Conservation (phyloP, 441 rosid species). For the Arabidopsis hybrid region DNA sequence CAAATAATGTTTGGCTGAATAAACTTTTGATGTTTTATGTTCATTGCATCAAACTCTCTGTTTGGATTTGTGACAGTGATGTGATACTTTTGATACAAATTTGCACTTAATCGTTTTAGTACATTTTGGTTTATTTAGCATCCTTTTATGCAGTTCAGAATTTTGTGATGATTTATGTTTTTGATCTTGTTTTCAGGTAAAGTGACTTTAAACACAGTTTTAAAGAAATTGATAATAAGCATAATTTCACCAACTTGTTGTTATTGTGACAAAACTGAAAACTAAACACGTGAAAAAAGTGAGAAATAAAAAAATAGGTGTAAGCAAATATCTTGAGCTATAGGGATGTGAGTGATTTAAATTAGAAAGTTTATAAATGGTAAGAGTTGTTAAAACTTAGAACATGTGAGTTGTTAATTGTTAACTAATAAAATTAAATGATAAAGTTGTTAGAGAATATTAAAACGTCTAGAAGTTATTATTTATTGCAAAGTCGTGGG, state of each 20-base stretch:
- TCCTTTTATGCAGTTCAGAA: background rate
- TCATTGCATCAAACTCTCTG: constrained; percentile 14
- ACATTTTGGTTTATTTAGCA: constrained; percentile 6
- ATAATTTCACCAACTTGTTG: background rate
- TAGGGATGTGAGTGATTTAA: background rate
- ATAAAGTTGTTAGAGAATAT: background rate
- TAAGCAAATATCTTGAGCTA: background rate
- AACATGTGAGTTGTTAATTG: background rate
- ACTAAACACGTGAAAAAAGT: constrained; percentile 5
- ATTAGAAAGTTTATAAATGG: background rate
- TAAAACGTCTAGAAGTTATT: too few relatives aligned
- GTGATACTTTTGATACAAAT: constrained; percentile 5
- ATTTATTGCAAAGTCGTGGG: background rate
- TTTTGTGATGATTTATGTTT: background rate
- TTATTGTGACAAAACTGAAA: constrained; percentile 11
- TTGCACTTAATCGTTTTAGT: constrained; percentile 12
- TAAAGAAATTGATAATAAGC: background rate
- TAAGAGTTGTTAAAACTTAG: background rate
- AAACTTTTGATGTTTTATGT: constrained; percentile 36
- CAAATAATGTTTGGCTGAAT: constrained; percentile 36
- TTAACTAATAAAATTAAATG: background rate
- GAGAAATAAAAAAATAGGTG: background rate
- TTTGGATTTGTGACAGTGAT: constrained; percentile 7
- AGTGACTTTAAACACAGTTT: background rate
- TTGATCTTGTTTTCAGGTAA: background rate